Percentiles rank a stretch among this genome's conserved stretches.
These are phyloP conservation scores for Phytophthora rubi DNA, from an alignment of 352 stramenopile species.

Conservation along the genomic window DNA sequence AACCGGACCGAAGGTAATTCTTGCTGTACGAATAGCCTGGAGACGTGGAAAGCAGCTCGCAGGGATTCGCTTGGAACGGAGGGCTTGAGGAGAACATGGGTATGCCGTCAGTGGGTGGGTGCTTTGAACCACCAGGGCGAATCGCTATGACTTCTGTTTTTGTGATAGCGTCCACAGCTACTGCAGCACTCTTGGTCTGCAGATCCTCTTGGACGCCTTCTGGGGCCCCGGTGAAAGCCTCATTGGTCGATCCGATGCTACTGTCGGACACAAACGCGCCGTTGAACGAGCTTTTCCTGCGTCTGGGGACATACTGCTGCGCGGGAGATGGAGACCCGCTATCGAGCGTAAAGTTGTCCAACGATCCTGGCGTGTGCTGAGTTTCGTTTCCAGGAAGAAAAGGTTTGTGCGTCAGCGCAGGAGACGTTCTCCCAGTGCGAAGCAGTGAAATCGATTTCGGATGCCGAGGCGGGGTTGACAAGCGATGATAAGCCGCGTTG, in stretches of 20 bases:
- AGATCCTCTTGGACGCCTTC: conserved; percentile 2
- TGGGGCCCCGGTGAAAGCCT: conserved; percentile 38
- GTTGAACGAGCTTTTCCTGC: conserved; percentile 53
- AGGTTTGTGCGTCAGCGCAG: conserved; percentile 31
- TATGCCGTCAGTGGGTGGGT: conserved; percentile 23
- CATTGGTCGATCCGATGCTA: conserved; percentile 1
- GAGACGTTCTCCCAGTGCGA: conserved; percentile 44
- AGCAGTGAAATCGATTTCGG: conserved; percentile 64
- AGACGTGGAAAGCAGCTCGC: conserved; percentile 73
- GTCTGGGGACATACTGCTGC: conserved; percentile 25
- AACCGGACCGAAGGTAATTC: conserved; percentile 56
- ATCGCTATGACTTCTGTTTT: conserved; percentile 31
- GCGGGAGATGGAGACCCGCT: conserved; percentile 14
- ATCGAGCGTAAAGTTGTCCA: conserved; percentile 79
- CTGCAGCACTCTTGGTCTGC: neutral
- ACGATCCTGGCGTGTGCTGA: conserved; percentile 45
- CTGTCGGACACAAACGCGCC: conserved; percentile 48
- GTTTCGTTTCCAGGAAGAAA: conserved; percentile 31
- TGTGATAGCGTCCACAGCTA: neutral
- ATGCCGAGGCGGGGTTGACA: conserved; percentile 76
- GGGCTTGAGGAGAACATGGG: conserved; percentile 56
- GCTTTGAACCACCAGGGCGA: neutral
- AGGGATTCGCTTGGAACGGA: conserved; percentile 71
- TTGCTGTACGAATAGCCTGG: conserved; percentile 80
- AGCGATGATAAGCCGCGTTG: conserved; percentile 39